Base-by-base conservation (phyloP, 345 rosid genomes). In the Excoecaria agallocha region DNA sequence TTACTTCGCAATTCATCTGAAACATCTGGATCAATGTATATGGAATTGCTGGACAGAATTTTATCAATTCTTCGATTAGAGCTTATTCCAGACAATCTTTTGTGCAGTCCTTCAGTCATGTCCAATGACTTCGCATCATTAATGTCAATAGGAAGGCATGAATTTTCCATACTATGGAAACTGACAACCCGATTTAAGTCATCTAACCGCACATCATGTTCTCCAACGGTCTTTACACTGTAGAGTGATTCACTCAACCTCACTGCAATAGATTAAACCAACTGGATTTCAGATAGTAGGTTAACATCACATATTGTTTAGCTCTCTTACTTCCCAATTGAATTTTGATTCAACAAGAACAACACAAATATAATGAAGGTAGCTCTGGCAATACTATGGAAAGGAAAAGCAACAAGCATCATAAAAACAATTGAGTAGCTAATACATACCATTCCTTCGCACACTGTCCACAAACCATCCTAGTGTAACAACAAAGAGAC, bases 401-500 rank as follows among this genome's bases (percentile, higher is more conserved):
- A 46, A 48, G 69, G 19, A 13, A 20, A 65, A 66, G 43, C 30
- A 51, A 0, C n/a, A 16, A 16, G 1, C 37, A 57, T 57, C 6
- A 12, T 9, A 25, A 56, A 56, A 49, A 66, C 43, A 66, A 75
- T 49, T 52, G 12, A 37, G 57, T 7, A 72, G 54, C 58, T 20
- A 8, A 66, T 7, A 69, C 86, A 66, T 82, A 91, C 99, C 88
- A 84, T 91, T 91, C 76, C 88, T 86, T 87, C 77, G 84, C 78
- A 92, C 99, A 58, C 99, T 91, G 68, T 94, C 99, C 52, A 93
- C 98, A 81, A 94, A 91, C 99, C 99, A 94, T 69, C 91, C 96
- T 56, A 94, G 85, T 3, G 93, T 89, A 52, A 94, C 98, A 72
- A 94, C 79, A 77, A 80, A 89, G 61, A 94, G 94, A 72, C 94